Evolutionary conservation across 352 stramenopile species (phyloP).

Genomic region (Aphanomyces cochlioides): DNA sequence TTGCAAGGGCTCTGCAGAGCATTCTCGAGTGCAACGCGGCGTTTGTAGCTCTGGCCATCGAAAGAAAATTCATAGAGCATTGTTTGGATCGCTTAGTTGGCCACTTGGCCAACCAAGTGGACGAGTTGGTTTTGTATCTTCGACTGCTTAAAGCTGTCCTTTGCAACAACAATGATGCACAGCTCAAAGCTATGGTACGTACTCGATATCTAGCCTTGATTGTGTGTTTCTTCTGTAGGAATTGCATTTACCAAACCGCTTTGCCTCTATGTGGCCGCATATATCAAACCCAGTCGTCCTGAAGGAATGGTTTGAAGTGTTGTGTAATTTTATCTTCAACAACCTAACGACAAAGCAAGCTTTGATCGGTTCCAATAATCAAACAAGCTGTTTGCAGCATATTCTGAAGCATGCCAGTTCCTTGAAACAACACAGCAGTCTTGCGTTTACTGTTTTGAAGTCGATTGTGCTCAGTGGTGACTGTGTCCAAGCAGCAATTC

Average conservation of each 20-base stretch:
- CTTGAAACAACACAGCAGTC: neutral
- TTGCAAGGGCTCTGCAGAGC: neutral
- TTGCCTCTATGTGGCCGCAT: constrained; percentile 7
- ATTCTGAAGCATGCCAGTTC: neutral
- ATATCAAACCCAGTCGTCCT: neutral
- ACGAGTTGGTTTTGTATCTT: neutral
- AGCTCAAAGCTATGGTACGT: neutral
- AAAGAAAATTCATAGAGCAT: constrained; percentile 4
- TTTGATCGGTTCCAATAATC: neutral
- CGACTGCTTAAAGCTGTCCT: neutral
- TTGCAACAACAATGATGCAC: constrained; percentile 2
- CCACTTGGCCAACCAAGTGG: neutral
- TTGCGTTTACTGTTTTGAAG: constrained; percentile 4
- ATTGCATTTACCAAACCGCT: neutral
- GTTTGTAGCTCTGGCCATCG: neutral
- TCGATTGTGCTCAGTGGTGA: neutral
- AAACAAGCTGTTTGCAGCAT: neutral
- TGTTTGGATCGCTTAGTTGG: neutral
- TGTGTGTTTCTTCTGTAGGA: neutral
- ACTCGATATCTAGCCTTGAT: neutral
- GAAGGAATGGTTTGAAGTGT: neutral
- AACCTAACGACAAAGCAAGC: neutral
- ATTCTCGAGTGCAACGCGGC: neutral
- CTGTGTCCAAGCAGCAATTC: constrained; percentile 4
- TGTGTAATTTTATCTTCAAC: constrained; percentile 3